Evolutionary conservation across 2,329 filamentous ascomycete genomes (phyloP), one percentile per base, ranked within the genome.

Genomic region (Aspergillus tanneri): DNA sequence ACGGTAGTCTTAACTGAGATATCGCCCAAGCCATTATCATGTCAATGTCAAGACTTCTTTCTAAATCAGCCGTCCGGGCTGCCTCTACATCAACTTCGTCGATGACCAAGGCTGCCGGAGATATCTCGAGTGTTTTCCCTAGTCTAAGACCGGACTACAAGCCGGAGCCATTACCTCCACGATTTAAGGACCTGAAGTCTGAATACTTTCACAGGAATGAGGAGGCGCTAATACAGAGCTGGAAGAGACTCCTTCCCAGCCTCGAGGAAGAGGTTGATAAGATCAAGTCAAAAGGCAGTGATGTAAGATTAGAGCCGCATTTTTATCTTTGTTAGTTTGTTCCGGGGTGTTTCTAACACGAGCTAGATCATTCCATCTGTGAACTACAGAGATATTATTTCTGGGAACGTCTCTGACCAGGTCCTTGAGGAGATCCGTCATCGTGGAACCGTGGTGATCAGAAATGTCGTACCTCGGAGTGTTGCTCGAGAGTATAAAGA

Each of bases 401-500:
- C 66, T 21, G 67, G 69, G 9, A 67, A 61, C 5, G 55, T 73
- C 4, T 56, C 70, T 0, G 60, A 68, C 3, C 47, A 61, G 1
- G 60, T 65, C 12, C 44, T 72, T 28, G 72, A 70, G 1, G 82
- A 84, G 52, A 77, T 88, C 24, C 69, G 72, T 50, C 61, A 83
- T 56, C 75, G 84, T 1, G 86, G 85, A 7, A 79, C 77, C 0
- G 79, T 80, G 0, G 81, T 90, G 1, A 74, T 90, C 18, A 76
- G 80, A 35, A 82, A 82, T 10, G 86, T 89, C 3, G 67, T 90
- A 11, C 78, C 83, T 0, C 78, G 82, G 55, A 66, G 72, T 1
- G 80, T 86, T 62, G 86, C 86, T 0, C 70, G 85, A 39, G 74
- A 71, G 1, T 87, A 83, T 58, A 90, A 90, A 68, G 72, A 73